Evolutionary conservation across 2,329 filamentous ascomycete genomes (phyloP).

Genomic region (Fusarium decemcellulare): DNA sequence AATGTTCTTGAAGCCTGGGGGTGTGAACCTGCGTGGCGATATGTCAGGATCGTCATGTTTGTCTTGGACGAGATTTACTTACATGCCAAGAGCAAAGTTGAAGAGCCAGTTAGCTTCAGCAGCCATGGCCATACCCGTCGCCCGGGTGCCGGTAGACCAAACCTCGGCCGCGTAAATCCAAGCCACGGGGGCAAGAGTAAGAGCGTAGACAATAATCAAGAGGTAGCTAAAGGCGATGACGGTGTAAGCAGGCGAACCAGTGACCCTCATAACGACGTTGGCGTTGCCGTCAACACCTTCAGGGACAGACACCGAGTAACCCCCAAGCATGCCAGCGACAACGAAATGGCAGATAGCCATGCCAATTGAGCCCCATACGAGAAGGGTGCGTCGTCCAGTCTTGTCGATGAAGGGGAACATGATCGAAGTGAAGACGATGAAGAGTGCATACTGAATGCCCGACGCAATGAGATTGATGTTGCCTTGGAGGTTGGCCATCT

Average conservation of each 20-base stretch:
- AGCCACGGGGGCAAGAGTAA: slow-evolving; percentile 58
- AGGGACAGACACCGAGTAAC: slow-evolving; percentile 57
- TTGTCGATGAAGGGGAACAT: slow-evolving; percentile 66
- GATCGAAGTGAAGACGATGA: slow-evolving; percentile 62
- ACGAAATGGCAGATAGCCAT: slow-evolving; percentile 71
- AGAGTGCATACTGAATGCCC: slow-evolving; percentile 66
- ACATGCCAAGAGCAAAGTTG: slow-evolving; percentile 3
- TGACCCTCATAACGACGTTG: slow-evolving; percentile 37
- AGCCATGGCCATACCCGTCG: slow-evolving; percentile 57
- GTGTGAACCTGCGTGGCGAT: slow-evolving; percentile 45
- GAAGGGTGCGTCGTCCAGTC: slow-evolving; percentile 72
- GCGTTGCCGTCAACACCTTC: slow-evolving; percentile 60
- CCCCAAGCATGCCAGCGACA: slow-evolving; percentile 63
- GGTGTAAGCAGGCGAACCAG: slow-evolving; percentile 66
- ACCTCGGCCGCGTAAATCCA: slow-evolving; percentile 63
- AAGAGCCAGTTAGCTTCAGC: slow-evolving; percentile 45
- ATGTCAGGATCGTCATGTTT: slow-evolving; percentile 37
- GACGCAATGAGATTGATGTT: slow-evolving; percentile 65
- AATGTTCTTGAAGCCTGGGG: slow-evolving; percentile 45
- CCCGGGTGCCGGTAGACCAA: slow-evolving; percentile 56
- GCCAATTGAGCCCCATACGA: slow-evolving; percentile 73
- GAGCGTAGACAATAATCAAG: slow-evolving; percentile 53
- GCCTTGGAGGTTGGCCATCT: slow-evolving; percentile 46
- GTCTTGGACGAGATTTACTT: neutral
- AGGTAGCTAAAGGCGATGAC: slow-evolving; percentile 75